Evolutionary conservation across 208 protist genomes (phyloP).

Genomic region (Tritrichomonas foetus): DNA sequence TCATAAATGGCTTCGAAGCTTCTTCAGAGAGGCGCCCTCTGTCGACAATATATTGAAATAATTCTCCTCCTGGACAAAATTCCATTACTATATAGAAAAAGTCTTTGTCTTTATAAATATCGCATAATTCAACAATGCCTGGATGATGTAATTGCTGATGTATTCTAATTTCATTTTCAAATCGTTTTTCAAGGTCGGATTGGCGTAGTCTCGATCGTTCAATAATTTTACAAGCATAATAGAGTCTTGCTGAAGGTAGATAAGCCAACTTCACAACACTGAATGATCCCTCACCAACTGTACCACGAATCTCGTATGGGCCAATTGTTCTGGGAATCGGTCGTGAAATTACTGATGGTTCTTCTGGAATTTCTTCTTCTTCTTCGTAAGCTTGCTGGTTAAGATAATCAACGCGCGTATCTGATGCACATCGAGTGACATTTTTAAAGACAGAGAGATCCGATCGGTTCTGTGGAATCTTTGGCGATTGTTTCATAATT

Average conservation of each 20-base stretch:
- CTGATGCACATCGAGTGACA: too few relatives aligned
- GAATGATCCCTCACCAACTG: not conserved
- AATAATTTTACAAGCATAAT: slow-evolving; percentile 30
- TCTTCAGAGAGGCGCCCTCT: not conserved
- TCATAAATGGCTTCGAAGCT: not conserved
- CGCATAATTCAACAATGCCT: not conserved
- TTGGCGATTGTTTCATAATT: too few relatives aligned
- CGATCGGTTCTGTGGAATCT: too few relatives aligned
- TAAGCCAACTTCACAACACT: not conserved
- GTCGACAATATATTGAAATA: not conserved
- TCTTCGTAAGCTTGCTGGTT: too few relatives aligned
- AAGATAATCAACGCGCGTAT: too few relatives aligned
- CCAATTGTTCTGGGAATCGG: not conserved
- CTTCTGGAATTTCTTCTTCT: too few relatives aligned
- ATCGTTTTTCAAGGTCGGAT: not conserved
- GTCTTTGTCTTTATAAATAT: not conserved
- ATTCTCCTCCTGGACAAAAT: not conserved
- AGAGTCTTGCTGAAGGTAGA: not conserved
- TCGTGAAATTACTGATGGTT: too few relatives aligned
- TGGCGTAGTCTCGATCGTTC: not conserved
- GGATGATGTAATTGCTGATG: not conserved
- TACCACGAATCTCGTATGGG: not conserved
- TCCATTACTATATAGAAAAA: slow-evolving; percentile 37
- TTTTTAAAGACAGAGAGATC: too few relatives aligned
- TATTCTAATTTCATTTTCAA: slow-evolving; percentile 22